phyloP scores from a whole-genome alignment of 805 yeast genomes.

The Soucietia sequanensis region DNA sequence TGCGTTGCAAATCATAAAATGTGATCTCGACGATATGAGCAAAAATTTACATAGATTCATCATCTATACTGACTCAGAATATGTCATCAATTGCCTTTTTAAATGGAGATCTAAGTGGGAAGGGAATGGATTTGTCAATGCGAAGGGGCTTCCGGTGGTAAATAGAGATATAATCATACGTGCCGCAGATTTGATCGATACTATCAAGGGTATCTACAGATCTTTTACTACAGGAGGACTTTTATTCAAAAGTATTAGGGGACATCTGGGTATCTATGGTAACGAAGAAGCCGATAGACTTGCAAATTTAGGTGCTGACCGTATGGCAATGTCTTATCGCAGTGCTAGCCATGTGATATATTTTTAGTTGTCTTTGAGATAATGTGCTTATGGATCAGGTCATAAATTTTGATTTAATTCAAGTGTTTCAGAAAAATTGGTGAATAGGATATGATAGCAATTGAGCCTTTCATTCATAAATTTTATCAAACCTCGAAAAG shows the following conservation, averaged over 20 bases:
- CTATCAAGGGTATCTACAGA: no score
- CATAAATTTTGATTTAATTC: no score
- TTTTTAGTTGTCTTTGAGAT: no score
- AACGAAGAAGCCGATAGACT: conserved; percentile 75
- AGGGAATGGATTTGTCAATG: conserved; percentile 51
- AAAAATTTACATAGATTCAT: conserved; percentile 32
- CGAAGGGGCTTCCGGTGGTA: conserved; percentile 44
- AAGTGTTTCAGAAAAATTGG: no score
- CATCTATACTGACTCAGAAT: conserved; percentile 71
- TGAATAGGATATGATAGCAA: no score
- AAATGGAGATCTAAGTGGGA: conserved; percentile 61
- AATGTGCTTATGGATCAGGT: no score
- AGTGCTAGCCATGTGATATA: no score
- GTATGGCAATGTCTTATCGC: no score
- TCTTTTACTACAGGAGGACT: no score
- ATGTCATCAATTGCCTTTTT: conserved; percentile 55
- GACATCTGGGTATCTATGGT: conserved; percentile 68
- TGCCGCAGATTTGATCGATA: conserved; percentile 18
- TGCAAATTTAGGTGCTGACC: conserved; percentile 64
- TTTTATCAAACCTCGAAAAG: no score
- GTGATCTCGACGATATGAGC: conserved; percentile 20
- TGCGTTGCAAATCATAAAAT: conserved; percentile 47
- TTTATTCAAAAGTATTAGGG: conserved; percentile 61
- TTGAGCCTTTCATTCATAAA: no score
- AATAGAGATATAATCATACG: conserved; percentile 52